Base-by-base conservation (phyloP, 2,329 filamentous ascomycete genomes). In the Scolecobasidium constrictum region DNA sequence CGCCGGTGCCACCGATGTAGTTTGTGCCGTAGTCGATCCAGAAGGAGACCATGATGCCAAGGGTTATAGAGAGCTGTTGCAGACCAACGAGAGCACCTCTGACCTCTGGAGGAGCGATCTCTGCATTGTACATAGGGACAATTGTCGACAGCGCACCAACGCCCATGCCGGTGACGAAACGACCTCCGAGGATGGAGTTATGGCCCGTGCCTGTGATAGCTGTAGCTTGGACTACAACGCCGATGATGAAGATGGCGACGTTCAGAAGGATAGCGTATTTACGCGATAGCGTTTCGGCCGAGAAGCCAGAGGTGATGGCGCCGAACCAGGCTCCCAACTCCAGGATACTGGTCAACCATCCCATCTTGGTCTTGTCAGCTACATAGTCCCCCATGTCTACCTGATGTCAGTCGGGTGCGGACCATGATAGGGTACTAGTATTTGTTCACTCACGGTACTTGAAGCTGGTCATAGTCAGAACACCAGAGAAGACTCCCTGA, bases 301-400 rank as follows among this genome's bases (percentile, higher is more conserved):
- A 58, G 53, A 81, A 81, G 1, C 82, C 79, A 2, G 76, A 82
- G 33, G 81, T 67, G 3, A 88, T 60, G 0, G 79, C 75, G 28
- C 83, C 83, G n/a, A 85, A 55, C 82, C 82, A 87, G 35, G 82
- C 83, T 41, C 83, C 83, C 2, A 87, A 72, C 55, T 86, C 81
- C 19, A 87, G 73, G 49, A 86, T 85, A 2, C 81, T 69, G 1
- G 65, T 66, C 16, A 70, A 56, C 67, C 66, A 69, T 22, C 67
- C 67, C 45, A 68, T 62, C 45, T 65, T 62, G 3, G 62, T 66
- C 11, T 56, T 42, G 22, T 63, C n/a, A 5, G 40, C 22, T 4
- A 33, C 57, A 50, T 60, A 61, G 26, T 53, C 47, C 40, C 64
- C 61, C 59, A 70, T 70, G 33, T 69, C 62, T 64, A 35, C 3